Conservation (phyloP, 1,139 yeast genomes). For the Debaryomyces psychrophilus region DNA sequence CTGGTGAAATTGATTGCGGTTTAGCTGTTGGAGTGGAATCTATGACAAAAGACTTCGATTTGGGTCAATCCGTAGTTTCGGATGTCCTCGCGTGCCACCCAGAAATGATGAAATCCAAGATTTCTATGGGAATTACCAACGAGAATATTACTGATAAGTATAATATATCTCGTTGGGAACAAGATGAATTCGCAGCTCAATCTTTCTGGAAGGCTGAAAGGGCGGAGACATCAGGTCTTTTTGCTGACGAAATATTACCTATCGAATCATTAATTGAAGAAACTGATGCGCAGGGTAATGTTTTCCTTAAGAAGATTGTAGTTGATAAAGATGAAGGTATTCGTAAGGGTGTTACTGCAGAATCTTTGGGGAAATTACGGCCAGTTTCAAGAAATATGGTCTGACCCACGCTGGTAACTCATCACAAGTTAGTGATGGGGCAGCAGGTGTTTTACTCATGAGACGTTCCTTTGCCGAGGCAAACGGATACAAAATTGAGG, state of each 20-base stretch:
- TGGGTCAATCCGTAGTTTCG: conserved; percentile 73
- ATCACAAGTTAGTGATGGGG: conserved; percentile 92
- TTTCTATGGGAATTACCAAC: conserved; percentile 80
- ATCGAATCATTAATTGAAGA: conserved; percentile 57
- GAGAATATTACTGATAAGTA: conserved; percentile 51
- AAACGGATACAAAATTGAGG: conserved; percentile 66
- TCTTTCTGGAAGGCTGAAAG: conserved; percentile 83
- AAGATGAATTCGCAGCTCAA: conserved; percentile 84
- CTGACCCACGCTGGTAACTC: conserved; percentile 94
- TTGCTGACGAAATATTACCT: conserved; percentile 86
- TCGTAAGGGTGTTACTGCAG: conserved; percentile 82
- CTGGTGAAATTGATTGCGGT: conserved; percentile 90
- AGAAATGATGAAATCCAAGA: conserved; percentile 37
- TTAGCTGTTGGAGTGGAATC: conserved; percentile 92
- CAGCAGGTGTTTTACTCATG: conserved; percentile 84
- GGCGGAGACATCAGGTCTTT: conserved; percentile 70
- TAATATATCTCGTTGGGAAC: conserved; percentile 65
- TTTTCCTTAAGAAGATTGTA: conserved; percentile 40
- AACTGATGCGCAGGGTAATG: conserved; percentile 53
- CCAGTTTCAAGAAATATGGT: conserved; percentile 87
- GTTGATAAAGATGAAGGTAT: conserved; percentile 90
- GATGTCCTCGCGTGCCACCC: conserved; percentile 64
- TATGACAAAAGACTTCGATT: conserved; percentile 80
- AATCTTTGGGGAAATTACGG: conserved; percentile 68
- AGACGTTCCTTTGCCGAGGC: conserved; percentile 85